Conservation (phyloP, 148 eudicot genomes). For the Cornus controversa region DNA sequence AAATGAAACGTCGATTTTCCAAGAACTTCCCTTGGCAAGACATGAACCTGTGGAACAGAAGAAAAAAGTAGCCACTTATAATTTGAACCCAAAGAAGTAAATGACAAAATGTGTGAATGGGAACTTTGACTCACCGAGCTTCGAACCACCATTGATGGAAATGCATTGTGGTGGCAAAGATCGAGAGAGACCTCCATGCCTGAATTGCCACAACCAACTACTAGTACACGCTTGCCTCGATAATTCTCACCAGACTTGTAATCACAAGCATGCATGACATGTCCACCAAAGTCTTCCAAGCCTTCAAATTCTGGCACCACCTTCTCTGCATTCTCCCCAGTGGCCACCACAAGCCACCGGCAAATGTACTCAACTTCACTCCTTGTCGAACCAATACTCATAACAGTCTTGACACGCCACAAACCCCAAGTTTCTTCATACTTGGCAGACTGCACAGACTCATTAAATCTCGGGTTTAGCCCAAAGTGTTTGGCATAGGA, state of each 20-base stretch:
- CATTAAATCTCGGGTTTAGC: conserved; percentile 49
- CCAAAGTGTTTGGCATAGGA: conserved; percentile 38
- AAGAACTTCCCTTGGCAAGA: conserved; percentile 69
- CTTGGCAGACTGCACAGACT: conserved; percentile 51
- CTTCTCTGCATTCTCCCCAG: conserved; percentile 92
- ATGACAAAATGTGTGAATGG: not conserved
- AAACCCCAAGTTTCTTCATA: conserved; percentile 54
- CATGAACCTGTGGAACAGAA: conserved; percentile 62
- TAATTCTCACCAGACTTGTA: conserved; percentile 67
- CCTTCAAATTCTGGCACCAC: conserved; percentile 87
- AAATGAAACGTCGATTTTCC: conserved; percentile 83
- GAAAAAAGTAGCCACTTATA: not conserved
- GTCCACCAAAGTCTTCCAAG: conserved; percentile 60
- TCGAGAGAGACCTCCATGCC: conserved; percentile 98
- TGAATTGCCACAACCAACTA: conserved; percentile 92
- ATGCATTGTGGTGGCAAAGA: conserved; percentile 71
- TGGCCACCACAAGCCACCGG: conserved; percentile 91
- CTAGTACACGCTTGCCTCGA: conserved; percentile 60
- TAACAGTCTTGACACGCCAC: conserved; percentile 11
- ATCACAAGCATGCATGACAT: conserved; percentile 76
- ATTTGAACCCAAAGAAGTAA: not conserved
- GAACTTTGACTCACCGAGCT: conserved; percentile 57
- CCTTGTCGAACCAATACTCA: not conserved
- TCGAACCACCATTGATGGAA: conserved; percentile 66
- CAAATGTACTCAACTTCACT: conserved; percentile 75